These are phyloP conservation scores for Malus sieversii DNA, from an alignment of 306 rosid genomes.

Conservation along the genomic window DNA sequence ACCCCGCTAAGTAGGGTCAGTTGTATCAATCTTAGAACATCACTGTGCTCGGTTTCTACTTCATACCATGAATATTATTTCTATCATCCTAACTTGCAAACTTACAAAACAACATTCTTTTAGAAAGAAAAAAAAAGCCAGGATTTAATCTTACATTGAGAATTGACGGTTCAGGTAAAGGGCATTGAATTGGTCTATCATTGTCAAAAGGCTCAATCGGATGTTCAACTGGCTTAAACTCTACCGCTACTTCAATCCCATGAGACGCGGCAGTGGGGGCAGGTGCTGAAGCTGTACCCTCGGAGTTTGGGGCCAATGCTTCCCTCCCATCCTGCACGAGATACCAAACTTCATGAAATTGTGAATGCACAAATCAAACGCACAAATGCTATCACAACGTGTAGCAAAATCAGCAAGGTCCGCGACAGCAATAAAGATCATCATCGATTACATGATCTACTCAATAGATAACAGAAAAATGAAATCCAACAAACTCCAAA, in stretches of 20 bases:
- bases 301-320: constrained; percentile 47
- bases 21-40: no score
- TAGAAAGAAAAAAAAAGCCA: constrained; percentile 4
- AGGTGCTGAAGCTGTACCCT: constrained; percentile 30
- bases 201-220: constrained; percentile 78
- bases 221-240: constrained; percentile 94
- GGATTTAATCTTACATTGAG: constrained; percentile 58
- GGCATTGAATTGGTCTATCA: constrained; percentile 83
- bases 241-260: constrained; percentile 85
- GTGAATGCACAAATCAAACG: neutral
- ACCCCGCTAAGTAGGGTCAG: no score
- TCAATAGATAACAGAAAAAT: neutral
- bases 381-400: neutral
- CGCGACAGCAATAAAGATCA: neutral
- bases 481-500: neutral
- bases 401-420: neutral
- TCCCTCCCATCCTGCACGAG: constrained; percentile 73
- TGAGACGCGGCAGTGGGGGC: constrained; percentile 49
- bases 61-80: neutral
- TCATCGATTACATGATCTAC: neutral
- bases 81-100: neutral
- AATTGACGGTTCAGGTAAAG: constrained; percentile 86
- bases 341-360: neutral
- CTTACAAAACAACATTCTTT: neutral
- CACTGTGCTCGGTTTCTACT: neutral